Evolutionary conservation across 2,329 filamentous ascomycete species (phyloP), one percentile per base, ranked within the genome.

Genomic region (Colletotrichum sp.): DNA sequence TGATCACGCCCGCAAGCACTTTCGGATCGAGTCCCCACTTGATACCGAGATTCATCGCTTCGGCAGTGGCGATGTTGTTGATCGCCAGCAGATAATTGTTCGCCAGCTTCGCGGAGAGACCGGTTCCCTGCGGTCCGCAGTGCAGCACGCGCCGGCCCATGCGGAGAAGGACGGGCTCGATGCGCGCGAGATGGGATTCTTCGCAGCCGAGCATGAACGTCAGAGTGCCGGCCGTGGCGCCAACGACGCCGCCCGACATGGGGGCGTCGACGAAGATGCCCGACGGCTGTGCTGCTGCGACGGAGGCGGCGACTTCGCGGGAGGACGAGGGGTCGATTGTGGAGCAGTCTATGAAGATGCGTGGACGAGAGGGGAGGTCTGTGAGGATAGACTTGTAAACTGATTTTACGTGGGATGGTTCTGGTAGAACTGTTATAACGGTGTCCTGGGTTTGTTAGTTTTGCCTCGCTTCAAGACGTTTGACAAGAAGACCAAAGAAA

Each of bases 31-130:
- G 84, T 0, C 92, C 92, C 85, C 89, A 91, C 74, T 85, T 86
- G 65, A 92, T 87, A n/a, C 91, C 91, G 26, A 93, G 83, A 79
- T 92, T 91, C 91, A 93, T 92, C 24, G 91, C 91, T 82, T 93
- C 92, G 6, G 91, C 90, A 4, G 91, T 92, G 6, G 90, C 91
- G 73, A 93, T 96, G 85, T 99, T 99, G 88, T 96, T 97, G 79
- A 98, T 92, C 5, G 96, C 96, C 5, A 99, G 89, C 32, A 98
- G 91, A 84, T 99, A 99, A 85, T 99, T 99, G 87, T 99, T 99
- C 69, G 96, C 96, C 36, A 99, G 89, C 86, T 99, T 99, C 52
- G 94, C 97, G 13, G 95, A 94, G 2, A 99, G 90, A 0, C 97
- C 97, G 4, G 95, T 91, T 13, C 96, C 96, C 78, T 97, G 96